Evolutionary conservation across 1,284 basidiomycete genomes (phyloP), one percentile per base, ranked within the genome.

Genomic region (Ustilago vetiveriae): DNA sequence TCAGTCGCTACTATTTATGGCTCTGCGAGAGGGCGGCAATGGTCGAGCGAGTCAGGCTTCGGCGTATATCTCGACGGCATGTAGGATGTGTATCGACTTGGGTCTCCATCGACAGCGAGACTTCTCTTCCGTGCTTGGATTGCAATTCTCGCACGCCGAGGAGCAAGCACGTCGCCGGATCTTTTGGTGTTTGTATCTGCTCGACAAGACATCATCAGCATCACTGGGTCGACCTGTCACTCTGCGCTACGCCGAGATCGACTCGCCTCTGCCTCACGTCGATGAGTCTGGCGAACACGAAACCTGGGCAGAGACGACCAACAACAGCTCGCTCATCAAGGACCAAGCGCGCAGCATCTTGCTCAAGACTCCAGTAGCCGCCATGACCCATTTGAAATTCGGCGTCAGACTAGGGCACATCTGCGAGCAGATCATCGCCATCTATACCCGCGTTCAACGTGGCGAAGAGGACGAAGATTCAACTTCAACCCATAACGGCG

Each of bases 1-100:
- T 32, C 72, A 74, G 43, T 63, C 73, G 30, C 52, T 74, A 5
- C 22, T 75, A 14, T 74, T 74, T 51, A 69, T 78, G 72, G 60
- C 71, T 14, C 44, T 78, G 24, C 65, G 67, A 27, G 75, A 78
- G 23, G 56, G 59, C n/a, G 75, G 74, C 22, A 64, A 59, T 17
- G 73, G 71, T 10, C 64, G 63, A 16, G 59, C 67, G 8, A 67
- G 52, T 23, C 69, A 74, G 35, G 59, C 67, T 3, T 69, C 72
- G 11, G 58, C 63, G 8, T 76, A 75, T 32, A 49, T 65, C 8
- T 63, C 52, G 17, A 62, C 57, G 4, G 75, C 75, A 9, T 72
- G 67, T 22, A 50, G 73, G 13, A 74, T 77, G 67, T 69, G 58
- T 27, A 59, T 74, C 38, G 75, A 76, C 27, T 47, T 78, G 11